A percentile compares a stretch with the other conserved stretches of the same genome.
These are phyloP conservation scores for Aspergillus sp. DNA, from an alignment of 2,329 filamentous ascomycete genomes.

Conservation along the genomic window DNA sequence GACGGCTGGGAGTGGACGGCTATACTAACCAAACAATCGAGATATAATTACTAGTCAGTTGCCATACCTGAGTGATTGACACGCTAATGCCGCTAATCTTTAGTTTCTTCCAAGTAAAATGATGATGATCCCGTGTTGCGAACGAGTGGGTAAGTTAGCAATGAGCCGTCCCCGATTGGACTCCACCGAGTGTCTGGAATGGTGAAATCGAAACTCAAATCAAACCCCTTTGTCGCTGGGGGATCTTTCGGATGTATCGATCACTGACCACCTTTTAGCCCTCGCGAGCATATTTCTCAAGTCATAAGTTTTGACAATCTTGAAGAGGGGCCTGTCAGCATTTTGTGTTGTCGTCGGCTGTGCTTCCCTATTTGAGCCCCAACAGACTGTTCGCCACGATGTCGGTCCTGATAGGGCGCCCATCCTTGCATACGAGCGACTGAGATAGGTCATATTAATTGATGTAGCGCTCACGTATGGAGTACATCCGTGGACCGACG, in stretches of 20 bases:
- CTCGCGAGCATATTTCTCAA: neutral
- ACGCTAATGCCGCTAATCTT: neutral
- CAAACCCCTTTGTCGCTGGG: neutral
- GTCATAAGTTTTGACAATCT: neutral
- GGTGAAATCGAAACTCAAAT: neutral
- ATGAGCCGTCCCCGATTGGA: constrained; percentile 11
- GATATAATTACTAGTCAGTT: neutral
- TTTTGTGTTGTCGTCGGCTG: neutral
- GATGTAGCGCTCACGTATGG: neutral
- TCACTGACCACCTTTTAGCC: neutral
- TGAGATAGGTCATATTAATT: neutral
- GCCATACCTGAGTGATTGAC: neutral
- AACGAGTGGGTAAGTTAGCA: constrained; percentile 18
- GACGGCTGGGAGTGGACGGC: neutral
- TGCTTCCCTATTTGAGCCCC: neutral
- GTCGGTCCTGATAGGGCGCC: neutral
- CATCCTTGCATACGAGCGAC: constrained; percentile 1
- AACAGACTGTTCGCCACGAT: neutral
- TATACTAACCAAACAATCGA: neutral
- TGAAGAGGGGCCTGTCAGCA: neutral
- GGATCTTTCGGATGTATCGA: neutral
- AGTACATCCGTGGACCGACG: neutral
- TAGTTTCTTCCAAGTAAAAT: constrained; percentile 12
- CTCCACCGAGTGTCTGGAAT: constrained; percentile 6
- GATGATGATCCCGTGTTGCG: constrained; percentile 15